phyloP scores from a whole-genome alignment of 2,329 filamentous ascomycete species.

The Cylindrodendrum hubeiense region DNA sequence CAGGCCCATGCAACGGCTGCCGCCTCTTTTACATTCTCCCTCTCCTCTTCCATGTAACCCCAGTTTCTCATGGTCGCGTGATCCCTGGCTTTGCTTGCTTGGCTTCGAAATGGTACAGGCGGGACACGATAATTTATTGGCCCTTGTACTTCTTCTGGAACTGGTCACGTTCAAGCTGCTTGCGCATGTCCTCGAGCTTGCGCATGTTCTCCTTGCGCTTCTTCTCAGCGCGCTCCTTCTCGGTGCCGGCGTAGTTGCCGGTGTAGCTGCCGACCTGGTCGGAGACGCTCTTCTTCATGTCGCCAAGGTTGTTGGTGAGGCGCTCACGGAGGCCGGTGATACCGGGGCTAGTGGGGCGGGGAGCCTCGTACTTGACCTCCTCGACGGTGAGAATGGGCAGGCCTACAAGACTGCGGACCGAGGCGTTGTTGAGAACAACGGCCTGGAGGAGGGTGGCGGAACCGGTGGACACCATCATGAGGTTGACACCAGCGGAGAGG shows the following conservation, averaged over 20 bases:
- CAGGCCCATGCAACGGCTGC: conserved; percentile 9
- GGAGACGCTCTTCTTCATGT: conserved; percentile 54
- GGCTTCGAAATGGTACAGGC: neutral
- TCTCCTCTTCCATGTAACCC: neutral
- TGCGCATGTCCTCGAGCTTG: conserved; percentile 52
- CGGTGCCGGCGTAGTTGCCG: conserved; percentile 48
- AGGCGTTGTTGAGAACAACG: conserved; percentile 52
- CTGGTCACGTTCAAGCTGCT: conserved; percentile 52
- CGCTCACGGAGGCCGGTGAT: conserved; percentile 47
- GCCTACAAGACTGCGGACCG: conserved; percentile 53
- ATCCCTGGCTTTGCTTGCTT: neutral
- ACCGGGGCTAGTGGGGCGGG: conserved; percentile 42
- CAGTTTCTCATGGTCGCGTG: neutral
- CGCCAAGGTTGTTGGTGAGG: conserved; percentile 49
- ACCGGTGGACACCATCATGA: conserved; percentile 59
- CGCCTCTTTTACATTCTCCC: conserved; percentile 5
- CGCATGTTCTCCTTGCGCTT: conserved; percentile 50
- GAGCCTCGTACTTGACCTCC: conserved; percentile 51
- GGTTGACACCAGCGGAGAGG: conserved; percentile 62
- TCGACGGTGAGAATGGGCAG: conserved; percentile 52
- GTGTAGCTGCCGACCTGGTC: conserved; percentile 51
- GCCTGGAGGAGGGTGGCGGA: conserved; percentile 53
- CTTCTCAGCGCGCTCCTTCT: conserved; percentile 51
- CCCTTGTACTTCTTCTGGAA: conserved; percentile 58
- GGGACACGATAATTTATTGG: conserved; percentile 16